Conservation (phyloP, 768 basidiomycete species). For the Asterophora lycoperdoides region DNA sequence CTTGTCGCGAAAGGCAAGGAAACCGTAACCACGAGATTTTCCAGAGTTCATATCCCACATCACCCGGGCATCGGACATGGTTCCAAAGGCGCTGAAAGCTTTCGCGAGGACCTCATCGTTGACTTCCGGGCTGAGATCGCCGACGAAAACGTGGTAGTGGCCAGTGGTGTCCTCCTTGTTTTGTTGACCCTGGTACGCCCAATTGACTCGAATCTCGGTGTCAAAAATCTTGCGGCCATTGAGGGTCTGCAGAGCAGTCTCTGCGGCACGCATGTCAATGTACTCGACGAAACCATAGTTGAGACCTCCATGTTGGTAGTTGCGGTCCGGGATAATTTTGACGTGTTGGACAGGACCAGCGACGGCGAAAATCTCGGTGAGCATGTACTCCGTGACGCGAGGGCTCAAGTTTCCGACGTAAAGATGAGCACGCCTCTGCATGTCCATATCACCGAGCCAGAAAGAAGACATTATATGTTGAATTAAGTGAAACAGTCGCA, state of each 20-base stretch:
- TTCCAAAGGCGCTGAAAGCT: conserved; percentile 96
- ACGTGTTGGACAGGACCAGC: conserved; percentile 97
- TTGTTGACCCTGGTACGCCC: conserved; percentile 98
- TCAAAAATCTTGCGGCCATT: conserved; percentile 99
- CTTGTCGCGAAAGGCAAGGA: conserved; percentile 98
- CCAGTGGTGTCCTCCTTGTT: conserved; percentile 98
- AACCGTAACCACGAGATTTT: conserved; percentile 96
- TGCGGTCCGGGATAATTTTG: conserved; percentile 99
- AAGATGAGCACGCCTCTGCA: conserved; percentile 88
- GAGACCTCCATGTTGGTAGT: conserved; percentile 98
- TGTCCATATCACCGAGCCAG: conserved; percentile 19
- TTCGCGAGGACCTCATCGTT: conserved; percentile 96
- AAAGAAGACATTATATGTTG: conserved; percentile 20
- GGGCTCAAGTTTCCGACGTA: conserved; percentile 98
- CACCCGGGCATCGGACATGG: conserved; percentile 94
- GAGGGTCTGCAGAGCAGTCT: conserved; percentile 97
- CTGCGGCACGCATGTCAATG: conserved; percentile 96
- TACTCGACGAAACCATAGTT: conserved; percentile 99
- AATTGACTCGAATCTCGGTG: conserved; percentile 98
- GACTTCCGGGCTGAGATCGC: conserved; percentile 98
- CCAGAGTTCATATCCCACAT: conserved; percentile 99
- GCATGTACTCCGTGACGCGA: conserved; percentile 98
- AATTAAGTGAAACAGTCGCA: conserved; percentile 22
- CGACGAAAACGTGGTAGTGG: conserved; percentile 98
- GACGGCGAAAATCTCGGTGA: conserved; percentile 95